Conservation (phyloP, 2,329 filamentous ascomycete genomes). For the Colletotrichum cuscutae region DNA sequence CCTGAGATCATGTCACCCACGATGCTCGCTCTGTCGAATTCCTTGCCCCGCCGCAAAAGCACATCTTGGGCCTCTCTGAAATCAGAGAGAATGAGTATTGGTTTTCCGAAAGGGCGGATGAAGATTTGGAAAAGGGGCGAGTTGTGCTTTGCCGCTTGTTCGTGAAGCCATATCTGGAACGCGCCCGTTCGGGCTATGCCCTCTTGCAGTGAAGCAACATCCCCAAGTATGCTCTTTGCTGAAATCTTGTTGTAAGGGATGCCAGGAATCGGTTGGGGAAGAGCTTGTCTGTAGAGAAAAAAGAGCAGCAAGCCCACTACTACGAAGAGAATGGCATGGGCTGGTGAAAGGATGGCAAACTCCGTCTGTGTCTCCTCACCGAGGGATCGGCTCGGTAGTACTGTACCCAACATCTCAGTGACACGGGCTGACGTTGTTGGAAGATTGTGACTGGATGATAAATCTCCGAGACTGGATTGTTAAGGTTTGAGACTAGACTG, state of each 20-base stretch:
- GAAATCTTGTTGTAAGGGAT: slow-evolving; percentile 56
- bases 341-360: neutral
- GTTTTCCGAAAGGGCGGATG: slow-evolving; percentile 35
- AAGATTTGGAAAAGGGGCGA: slow-evolving; percentile 50
- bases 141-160: slow-evolving; percentile 40
- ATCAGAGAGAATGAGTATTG: slow-evolving; percentile 38
- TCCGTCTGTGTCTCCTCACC: neutral
- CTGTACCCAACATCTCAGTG: neutral
- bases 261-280: slow-evolving; percentile 55
- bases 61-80: slow-evolving; percentile 39
- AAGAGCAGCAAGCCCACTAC: neutral
- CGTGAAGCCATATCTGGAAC: slow-evolving; percentile 1
- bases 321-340: neutral
- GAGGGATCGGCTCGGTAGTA: neutral
- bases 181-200: slow-evolving; percentile 42
- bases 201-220: slow-evolving; percentile 52
- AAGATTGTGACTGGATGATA: neutral
- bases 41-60: slow-evolving; percentile 36
- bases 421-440: neutral
- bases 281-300: slow-evolving; percentile 18
- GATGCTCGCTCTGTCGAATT: slow-evolving; percentile 35
- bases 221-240: slow-evolving; percentile 49
- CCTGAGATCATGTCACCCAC: slow-evolving; percentile 38
- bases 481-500: neutral
- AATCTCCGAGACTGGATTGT: neutral